Evolutionary conservation across 345 rosid genomes (phyloP).

Genomic region (Trapa incisa): DNA sequence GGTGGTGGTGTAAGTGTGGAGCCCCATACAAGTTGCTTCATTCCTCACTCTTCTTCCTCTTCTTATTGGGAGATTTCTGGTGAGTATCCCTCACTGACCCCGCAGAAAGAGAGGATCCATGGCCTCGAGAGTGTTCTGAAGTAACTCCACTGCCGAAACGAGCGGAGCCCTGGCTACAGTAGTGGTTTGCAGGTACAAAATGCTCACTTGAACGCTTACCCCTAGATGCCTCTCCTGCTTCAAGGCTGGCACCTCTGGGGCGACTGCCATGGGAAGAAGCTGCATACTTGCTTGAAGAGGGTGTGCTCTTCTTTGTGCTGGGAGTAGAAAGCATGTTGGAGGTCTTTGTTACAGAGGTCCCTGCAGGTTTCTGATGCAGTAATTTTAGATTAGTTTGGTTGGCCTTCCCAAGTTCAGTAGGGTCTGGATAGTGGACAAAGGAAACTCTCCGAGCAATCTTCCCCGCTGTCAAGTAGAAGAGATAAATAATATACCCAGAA

Average conservation of each 20-base stretch:
- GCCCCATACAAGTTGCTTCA: neutral
- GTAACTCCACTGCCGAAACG: constrained; percentile 3
- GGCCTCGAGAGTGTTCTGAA: constrained; percentile 1
- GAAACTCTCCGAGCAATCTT: constrained; percentile 50
- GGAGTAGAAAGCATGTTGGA: constrained; percentile 21
- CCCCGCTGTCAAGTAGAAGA: constrained; percentile 29
- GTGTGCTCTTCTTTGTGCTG: constrained; percentile 21
- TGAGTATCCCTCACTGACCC: constrained; percentile 24
- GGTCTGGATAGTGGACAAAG: constrained; percentile 50
- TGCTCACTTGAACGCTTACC: constrained; percentile 12
- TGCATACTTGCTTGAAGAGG: constrained; percentile 13
- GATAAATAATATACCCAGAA: neutral
- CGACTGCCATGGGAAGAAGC: constrained; percentile 36
- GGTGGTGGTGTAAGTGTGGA: neutral
- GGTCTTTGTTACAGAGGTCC: constrained; percentile 25
- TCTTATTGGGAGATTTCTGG: constrained; percentile 21
- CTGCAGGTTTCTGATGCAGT: constrained; percentile 16
- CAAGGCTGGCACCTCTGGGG: constrained; percentile 22
- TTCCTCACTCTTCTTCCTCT: constrained; percentile 20
- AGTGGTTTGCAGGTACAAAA: constrained; percentile 10
- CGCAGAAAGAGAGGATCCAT: constrained; percentile 13
- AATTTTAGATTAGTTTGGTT: constrained; percentile 7
- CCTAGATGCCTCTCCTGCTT: constrained; percentile 24
- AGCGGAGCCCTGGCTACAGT: neutral
- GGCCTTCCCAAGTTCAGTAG: constrained; percentile 35